Evolutionary conservation across 495 filamentous ascomycete species (phyloP), one percentile per base, ranked within the genome.

Genomic region (Bacidia rubella): DNA sequence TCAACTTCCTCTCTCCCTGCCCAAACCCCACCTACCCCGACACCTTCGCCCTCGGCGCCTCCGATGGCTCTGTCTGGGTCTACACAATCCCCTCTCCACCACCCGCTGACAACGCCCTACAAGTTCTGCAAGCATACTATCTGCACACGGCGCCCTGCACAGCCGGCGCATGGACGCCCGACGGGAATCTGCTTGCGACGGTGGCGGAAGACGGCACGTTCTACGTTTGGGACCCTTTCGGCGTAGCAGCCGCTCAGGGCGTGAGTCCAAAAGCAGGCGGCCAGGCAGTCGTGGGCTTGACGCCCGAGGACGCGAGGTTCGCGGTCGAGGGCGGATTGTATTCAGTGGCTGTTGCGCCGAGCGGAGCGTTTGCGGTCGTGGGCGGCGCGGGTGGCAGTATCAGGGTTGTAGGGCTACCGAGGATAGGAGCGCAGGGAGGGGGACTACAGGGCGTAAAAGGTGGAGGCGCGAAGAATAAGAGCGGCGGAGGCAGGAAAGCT

Each of bases 31-130:
- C 70, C 9, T 76, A 83, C 62, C 76, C 80, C 22, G 93, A 96
- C 65, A 80, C 85, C n/a, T 62, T 99, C 56, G 93, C 93, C 0
- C 66, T 97, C 20, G 93, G 93, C 35, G 87, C 88, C 38, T 84
- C 75, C n/a, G 90, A 99, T 64, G 93, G 93, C 42, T 85, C 79
- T 45, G 87, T 94, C 4, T 99, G 93, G 93, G 83, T 99, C 4
- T 92, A 96, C 68, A 81, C 77, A 5, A 74, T 97, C 61, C 24
- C 44, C 24, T 35, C n/a, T n/a, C n/a, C n/a, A n/a, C 29, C 29
- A 35, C 29, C 29, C 29, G 15, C n/a, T 35, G 29, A 35, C 5
- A 83, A 93, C 59, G 65, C 75, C 2, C 73, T 97, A 53, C 79
- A 81, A 45, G 89, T 97, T 63, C 74, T 90, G 20, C 87, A 96